Evolutionary conservation across 441 rosid genomes (phyloP).

Genomic region (Pelargonium australe): DNA sequence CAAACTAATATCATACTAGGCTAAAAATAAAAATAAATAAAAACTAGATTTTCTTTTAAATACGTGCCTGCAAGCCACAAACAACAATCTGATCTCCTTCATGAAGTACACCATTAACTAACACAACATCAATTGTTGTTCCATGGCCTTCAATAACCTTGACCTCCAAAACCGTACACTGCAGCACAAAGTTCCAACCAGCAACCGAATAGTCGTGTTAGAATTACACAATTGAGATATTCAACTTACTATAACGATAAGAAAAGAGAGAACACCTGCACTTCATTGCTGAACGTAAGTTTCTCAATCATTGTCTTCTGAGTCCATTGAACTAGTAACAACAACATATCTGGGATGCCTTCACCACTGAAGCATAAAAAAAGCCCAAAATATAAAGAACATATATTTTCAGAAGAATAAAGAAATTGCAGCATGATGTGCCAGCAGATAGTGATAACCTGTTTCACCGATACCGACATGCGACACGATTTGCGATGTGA

Average conservation of each 20-base stretch:
- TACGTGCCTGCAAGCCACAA: slow-evolving; percentile 89
- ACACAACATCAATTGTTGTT: slow-evolving; percentile 89
- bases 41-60: neutral
- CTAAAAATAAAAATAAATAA: neutral
- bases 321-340: slow-evolving; percentile 82
- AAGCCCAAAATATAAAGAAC: slow-evolving; percentile 6
- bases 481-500: too few relatives aligned
- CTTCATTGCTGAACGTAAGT: slow-evolving; percentile 72
- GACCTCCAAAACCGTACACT: slow-evolving; percentile 94
- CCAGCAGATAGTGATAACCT: neutral
- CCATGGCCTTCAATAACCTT: slow-evolving; percentile 94
- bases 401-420: neutral
- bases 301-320: slow-evolving; percentile 96
- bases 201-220: slow-evolving; percentile 23
- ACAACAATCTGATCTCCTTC: slow-evolving; percentile 97
- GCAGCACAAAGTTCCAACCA: slow-evolving; percentile 27
- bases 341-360: slow-evolving; percentile 81
- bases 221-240: slow-evolving; percentile 11
- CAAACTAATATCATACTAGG: slow-evolving; percentile 12
- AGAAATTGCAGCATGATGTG: slow-evolving; percentile 5
- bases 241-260: slow-evolving; percentile 5
- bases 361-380: slow-evolving; percentile 58
- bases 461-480: too few relatives aligned
- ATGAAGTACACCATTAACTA: slow-evolving; percentile 87
- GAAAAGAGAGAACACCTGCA: slow-evolving; percentile 48